Conservation (phyloP, 2,329 filamentous ascomycete genomes). For the Penicillium sp. region DNA sequence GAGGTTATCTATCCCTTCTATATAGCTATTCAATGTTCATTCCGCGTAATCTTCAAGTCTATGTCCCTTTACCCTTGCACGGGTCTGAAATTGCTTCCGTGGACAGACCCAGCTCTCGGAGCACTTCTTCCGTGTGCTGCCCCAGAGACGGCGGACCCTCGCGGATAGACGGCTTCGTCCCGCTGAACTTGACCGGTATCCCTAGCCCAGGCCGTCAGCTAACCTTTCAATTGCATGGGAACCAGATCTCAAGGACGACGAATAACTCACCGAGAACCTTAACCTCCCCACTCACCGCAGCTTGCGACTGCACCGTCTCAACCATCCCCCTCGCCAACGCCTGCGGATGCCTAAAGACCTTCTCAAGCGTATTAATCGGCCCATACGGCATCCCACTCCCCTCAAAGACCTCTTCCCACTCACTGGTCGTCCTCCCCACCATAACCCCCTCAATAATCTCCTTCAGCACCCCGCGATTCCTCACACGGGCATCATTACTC, state of each 20-base stretch:
- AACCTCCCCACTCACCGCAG: conserved; percentile 24
- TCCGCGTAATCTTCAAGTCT: not conserved
- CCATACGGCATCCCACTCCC: conserved; percentile 53
- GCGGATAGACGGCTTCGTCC: conserved; percentile 23
- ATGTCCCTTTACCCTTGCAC: not conserved
- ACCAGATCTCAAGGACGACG: too few relatives aligned
- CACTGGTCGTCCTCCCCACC: conserved; percentile 41
- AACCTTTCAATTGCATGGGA: too few relatives aligned
- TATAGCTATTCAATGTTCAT: not conserved
- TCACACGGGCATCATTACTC: conserved; percentile 67
- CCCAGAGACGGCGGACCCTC: conserved; percentile 35
- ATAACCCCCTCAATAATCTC: conserved; percentile 42
- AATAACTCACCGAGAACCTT: conserved; percentile 31
- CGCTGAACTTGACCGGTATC: conserved; percentile 40
- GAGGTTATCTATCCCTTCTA: not conserved
- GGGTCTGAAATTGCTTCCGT: not conserved
- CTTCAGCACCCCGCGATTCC: conserved; percentile 49
- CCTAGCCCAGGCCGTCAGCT: not conserved
- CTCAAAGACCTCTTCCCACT: conserved; percentile 49
- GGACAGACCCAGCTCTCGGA: conserved; percentile 31
- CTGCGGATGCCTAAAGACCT: conserved; percentile 52
- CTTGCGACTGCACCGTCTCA: conserved; percentile 25
- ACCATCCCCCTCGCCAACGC: conserved; percentile 48
- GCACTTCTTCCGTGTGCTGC: conserved; percentile 35
- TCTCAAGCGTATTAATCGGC: conserved; percentile 52